Evolutionary conservation across 2,329 filamentous ascomycete species (phyloP).

Genomic region (Daldinia sp.): DNA sequence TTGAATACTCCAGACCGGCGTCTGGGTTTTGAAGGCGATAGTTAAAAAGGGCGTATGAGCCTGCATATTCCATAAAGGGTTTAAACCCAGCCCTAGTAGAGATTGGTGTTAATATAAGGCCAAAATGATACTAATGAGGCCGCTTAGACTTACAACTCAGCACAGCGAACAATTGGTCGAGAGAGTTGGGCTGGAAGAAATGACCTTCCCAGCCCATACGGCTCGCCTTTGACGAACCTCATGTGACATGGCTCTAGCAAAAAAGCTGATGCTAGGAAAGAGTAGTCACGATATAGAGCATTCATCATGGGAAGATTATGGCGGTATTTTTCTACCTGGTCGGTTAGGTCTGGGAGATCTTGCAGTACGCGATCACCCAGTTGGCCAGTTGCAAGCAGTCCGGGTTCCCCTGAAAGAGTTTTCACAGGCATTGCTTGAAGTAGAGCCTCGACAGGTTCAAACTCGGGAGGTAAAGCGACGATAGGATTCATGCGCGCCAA

Average conservation of each 20-base stretch:
- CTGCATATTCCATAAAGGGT: slow-evolving; percentile 89
- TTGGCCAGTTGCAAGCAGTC: slow-evolving; percentile 76
- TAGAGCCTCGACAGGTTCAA: slow-evolving; percentile 71
- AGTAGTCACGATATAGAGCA: slow-evolving; percentile 89
- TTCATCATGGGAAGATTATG: slow-evolving; percentile 82
- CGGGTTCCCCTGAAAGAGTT: slow-evolving; percentile 75
- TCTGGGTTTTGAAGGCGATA: slow-evolving; percentile 67
- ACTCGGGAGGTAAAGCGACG: slow-evolving; percentile 73
- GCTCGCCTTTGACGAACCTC: slow-evolving; percentile 72
- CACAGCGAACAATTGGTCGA: slow-evolving; percentile 83
- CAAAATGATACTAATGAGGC: background rate
- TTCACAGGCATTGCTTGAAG: slow-evolving; percentile 66
- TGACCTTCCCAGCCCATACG: slow-evolving; percentile 80
- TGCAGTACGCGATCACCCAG: slow-evolving; percentile 78
- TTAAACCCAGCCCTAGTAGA: slow-evolving; percentile 72
- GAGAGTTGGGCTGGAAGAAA: slow-evolving; percentile 77
- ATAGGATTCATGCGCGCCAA: slow-evolving; percentile 73
- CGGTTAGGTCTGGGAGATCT: slow-evolving; percentile 80
- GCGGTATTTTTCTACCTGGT: slow-evolving; percentile 74
- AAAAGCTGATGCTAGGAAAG: slow-evolving; percentile 88
- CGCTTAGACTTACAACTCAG: slow-evolving; percentile 74
- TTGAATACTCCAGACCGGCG: slow-evolving; percentile 66
- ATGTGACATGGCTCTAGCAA: slow-evolving; percentile 91
- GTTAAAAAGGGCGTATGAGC: slow-evolving; percentile 74
- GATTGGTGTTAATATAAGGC: slow-evolving; percentile 9